Evolutionary conservation across 176 grass and related monocot species (phyloP).

Genomic region (Carex kokanica): DNA sequence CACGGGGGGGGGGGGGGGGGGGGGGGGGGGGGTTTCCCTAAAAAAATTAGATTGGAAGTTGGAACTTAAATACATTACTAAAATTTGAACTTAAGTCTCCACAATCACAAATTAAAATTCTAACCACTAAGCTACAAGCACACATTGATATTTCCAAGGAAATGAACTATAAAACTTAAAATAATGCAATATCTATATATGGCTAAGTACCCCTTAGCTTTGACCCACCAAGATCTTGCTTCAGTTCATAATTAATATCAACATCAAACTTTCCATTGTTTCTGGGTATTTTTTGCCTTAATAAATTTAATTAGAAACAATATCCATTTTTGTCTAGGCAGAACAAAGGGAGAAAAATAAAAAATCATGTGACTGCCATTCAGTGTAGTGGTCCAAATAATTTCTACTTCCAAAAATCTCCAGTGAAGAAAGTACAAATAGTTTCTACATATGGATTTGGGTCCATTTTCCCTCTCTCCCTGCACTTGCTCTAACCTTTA

Average conservation of each 20-base stretch:
- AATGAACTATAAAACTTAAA: too few relatives aligned
- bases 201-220: too few relatives aligned
- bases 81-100: too few relatives aligned
- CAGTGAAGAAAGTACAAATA: slow-evolving; percentile 22
- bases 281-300: not conserved
- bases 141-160: too few relatives aligned
- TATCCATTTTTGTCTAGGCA: slow-evolving; percentile 11
- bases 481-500: slow-evolving; percentile 4
- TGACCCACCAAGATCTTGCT: not conserved
- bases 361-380: slow-evolving; percentile 1
- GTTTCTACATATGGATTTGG: slow-evolving; percentile 28
- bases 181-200: too few relatives aligned
- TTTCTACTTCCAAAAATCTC: slow-evolving; percentile 21
- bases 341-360: slow-evolving; percentile 7
- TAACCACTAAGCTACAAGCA: too few relatives aligned
- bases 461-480: not conserved
- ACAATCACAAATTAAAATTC: too few relatives aligned
- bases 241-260: slow-evolving; percentile 1
- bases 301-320: not conserved
- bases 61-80: too few relatives aligned
- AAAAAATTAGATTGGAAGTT: too few relatives aligned
- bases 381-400: slow-evolving; percentile 19
- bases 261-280: slow-evolving; percentile 3
- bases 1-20: too few relatives aligned
- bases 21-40: too few relatives aligned